Conservation (phyloP, 2,329 filamentous ascomycete species). For the Diaporthe nobilis region DNA sequence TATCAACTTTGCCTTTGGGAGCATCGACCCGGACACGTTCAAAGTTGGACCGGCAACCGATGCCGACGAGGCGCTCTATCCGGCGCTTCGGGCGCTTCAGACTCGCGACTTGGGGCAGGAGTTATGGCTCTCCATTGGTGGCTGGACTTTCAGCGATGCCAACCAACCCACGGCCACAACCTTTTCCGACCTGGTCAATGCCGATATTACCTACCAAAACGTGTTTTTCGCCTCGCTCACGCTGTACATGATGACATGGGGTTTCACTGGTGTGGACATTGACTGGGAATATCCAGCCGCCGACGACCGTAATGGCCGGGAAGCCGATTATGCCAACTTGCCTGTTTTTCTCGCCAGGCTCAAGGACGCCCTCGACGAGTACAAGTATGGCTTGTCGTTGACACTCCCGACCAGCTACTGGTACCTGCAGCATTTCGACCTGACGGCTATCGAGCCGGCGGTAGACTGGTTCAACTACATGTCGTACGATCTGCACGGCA, state of each 20-base stretch:
- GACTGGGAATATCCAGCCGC: not conserved
- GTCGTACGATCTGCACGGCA: not conserved
- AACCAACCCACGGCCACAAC: not conserved
- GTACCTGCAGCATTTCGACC: not conserved
- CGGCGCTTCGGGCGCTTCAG: too few relatives aligned
- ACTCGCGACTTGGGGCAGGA: too few relatives aligned
- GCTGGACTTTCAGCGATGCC: not conserved
- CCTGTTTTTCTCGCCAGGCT: too few relatives aligned
- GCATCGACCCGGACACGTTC: too few relatives aligned
- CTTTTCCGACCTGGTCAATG: not conserved
- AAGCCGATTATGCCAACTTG: not conserved
- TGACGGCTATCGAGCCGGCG: not conserved
- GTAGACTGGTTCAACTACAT: not conserved
- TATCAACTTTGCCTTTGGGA: too few relatives aligned
- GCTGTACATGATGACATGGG: not conserved
- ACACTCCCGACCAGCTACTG: not conserved
- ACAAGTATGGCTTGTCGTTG: not conserved
- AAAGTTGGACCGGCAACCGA: too few relatives aligned
- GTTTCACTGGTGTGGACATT: not conserved
- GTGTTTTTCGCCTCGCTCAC: not conserved
- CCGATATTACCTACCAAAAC: too few relatives aligned
- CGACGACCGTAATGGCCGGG: not conserved
- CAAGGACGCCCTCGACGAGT: too few relatives aligned
- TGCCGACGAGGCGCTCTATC: too few relatives aligned
- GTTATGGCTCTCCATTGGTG: not conserved